A percentile compares a stretch with the other conserved stretches of the same genome.
Conservation (phyloP, 441 rosid genomes). For the Gossypium gossypioides region DNA sequence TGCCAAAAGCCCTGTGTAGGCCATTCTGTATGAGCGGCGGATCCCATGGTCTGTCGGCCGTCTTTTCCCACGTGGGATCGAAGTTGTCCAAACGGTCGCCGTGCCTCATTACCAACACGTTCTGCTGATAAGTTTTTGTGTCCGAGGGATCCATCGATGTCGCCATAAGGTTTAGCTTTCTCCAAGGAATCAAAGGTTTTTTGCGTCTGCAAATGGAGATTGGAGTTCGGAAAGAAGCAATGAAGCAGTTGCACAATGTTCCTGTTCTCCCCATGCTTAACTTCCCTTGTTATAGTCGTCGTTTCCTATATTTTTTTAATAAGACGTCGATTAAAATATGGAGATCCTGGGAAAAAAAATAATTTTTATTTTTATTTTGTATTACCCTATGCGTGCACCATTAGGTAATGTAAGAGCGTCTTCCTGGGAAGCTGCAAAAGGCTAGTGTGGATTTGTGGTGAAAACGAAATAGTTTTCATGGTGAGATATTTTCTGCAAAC, state of each 20-base stretch:
- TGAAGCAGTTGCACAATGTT: neutral
- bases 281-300: neutral
- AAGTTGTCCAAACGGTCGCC: slow-evolving; percentile 70
- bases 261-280: neutral
- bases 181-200: neutral
- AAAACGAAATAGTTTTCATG: too few species aligned
- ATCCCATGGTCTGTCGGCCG: slow-evolving; percentile 73
- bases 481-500: too few species aligned
- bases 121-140: slow-evolving; percentile 24
- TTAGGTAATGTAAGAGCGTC: neutral
- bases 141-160: slow-evolving; percentile 10
- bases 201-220: neutral
- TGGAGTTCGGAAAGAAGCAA: neutral
- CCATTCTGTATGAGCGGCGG: slow-evolving; percentile 55
- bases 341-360: neutral
- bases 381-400: neutral
- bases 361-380: neutral
- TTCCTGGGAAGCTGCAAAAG: neutral
- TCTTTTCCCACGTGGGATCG: slow-evolving; percentile 46
- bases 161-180: neutral
- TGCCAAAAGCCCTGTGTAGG: slow-evolving; percentile 36
- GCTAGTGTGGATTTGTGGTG: neutral
- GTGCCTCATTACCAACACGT: slow-evolving; percentile 76
- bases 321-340: too few species aligned
- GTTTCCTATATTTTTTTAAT: neutral